A percentile compares a stretch with the other conserved stretches of the same genome.
phyloP scores from a whole-genome alignment of 1,139 yeast genomes.

The Insectozyma bohioensis region DNA sequence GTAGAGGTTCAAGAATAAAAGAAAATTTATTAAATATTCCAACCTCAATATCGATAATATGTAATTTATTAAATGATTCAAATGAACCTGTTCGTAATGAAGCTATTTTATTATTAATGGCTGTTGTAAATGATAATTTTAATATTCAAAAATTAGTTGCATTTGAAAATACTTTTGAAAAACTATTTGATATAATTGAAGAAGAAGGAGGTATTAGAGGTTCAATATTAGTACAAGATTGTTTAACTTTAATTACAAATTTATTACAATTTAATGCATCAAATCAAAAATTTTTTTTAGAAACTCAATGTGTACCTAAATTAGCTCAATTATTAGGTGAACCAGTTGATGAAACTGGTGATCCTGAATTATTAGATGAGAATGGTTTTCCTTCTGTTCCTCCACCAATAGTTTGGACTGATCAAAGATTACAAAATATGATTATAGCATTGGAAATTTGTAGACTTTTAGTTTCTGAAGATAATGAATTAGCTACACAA shows the following conservation, averaged over 20 bases:
- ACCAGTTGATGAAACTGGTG: constrained; percentile 45
- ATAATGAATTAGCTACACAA: constrained; percentile 58
- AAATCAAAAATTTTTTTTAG: constrained; percentile 85
- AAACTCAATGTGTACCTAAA: constrained; percentile 73
- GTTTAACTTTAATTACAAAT: constrained; percentile 71
- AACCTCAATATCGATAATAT: constrained; percentile 75
- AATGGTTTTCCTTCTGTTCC: constrained; percentile 17
- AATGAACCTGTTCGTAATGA: constrained; percentile 93
- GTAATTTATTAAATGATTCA: constrained; percentile 63
- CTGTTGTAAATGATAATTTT: constrained; percentile 76
- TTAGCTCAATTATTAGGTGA: constrained; percentile 63
- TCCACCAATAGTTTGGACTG: constrained; percentile 63
- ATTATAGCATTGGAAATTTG: constrained; percentile 70
- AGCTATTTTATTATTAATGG: constrained; percentile 78
- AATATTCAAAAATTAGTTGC: constrained; percentile 93
- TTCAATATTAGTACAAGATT: constrained; percentile 88
- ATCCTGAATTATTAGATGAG: constrained; percentile 21
- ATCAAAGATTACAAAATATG: constrained; percentile 68
- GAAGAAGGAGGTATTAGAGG: constrained; percentile 92
- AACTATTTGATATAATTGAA: constrained; percentile 69
- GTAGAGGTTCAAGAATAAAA: constrained; percentile 73
- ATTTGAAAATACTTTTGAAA: constrained; percentile 89
- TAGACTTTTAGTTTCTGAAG: constrained; percentile 70
- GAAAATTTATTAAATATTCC: constrained; percentile 74
- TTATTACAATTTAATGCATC: constrained; percentile 81